phyloP scores from a whole-genome alignment of 495 filamentous ascomycete species.

The Tuber aestivum region DNA sequence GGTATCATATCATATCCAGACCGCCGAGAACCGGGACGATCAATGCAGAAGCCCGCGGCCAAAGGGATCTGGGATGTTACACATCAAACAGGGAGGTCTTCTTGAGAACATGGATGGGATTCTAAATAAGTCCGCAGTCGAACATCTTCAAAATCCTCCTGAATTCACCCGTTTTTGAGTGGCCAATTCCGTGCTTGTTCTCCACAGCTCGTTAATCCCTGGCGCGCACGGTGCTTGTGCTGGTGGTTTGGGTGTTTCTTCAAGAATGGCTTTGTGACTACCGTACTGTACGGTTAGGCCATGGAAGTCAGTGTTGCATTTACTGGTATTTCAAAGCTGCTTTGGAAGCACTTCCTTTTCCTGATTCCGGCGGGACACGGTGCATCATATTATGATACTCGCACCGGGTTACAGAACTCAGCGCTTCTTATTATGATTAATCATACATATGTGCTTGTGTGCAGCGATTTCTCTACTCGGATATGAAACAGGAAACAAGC shows the following conservation, averaged over 20 bases:
- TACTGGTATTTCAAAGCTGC: not conserved
- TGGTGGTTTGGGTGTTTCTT: not conserved
- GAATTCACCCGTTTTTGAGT: not conserved
- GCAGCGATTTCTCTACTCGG: not conserved
- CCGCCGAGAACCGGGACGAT: not conserved
- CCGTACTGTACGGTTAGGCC: too few species aligned
- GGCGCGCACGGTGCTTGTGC: not conserved
- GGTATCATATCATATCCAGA: not conserved
- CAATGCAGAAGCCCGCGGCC: not conserved
- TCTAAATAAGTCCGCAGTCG: not conserved
- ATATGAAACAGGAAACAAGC: not conserved
- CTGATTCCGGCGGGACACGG: not conserved
- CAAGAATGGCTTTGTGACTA: not conserved
- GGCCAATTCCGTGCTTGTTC: not conserved
- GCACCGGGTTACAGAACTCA: not conserved
- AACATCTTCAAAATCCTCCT: not conserved
- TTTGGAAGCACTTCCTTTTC: not conserved
- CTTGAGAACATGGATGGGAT: not conserved
- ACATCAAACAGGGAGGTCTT: not conserved
- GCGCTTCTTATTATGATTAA: not conserved
- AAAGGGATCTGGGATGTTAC: not conserved
- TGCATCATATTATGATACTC: not conserved
- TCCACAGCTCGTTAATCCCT: not conserved
- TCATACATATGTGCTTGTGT: not conserved
- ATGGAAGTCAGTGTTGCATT: not conserved